Evolutionary conservation across 2,329 filamentous ascomycete species (phyloP).

Genomic region (Thielaviopsis musarum): DNA sequence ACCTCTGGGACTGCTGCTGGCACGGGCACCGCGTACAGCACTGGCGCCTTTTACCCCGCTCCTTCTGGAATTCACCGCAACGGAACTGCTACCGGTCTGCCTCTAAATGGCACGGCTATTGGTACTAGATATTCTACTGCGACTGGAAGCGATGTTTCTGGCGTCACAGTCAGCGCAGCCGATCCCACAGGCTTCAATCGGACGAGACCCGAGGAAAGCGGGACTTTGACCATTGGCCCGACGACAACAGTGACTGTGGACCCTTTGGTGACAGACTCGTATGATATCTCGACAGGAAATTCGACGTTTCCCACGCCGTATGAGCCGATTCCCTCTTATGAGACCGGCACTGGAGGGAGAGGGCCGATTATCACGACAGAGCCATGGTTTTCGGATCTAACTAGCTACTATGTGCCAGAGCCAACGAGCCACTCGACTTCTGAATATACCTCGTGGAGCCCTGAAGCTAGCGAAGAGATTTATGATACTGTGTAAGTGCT

Average conservation of each 20-base stretch:
- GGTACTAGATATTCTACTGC: not conserved
- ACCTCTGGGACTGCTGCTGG: not conserved
- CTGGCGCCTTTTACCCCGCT: not conserved
- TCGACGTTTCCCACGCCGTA: constrained; percentile 2
- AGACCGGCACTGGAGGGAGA: not conserved
- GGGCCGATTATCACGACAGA: not conserved
- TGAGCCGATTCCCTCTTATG: not conserved
- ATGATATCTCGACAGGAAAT: not conserved
- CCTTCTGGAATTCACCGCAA: not conserved
- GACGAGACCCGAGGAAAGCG: not conserved
- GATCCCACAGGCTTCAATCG: constrained; percentile 5
- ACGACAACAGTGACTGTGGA: not conserved
- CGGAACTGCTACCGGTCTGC: not conserved
- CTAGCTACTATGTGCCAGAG: not conserved
- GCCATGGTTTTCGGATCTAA: not conserved
- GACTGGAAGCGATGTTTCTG: not conserved
- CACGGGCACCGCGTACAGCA: not conserved
- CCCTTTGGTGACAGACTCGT: not conserved
- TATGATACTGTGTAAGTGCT: constrained; percentile 2
- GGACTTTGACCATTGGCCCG: not conserved
- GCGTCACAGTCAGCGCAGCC: not conserved
- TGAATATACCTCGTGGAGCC: not conserved
- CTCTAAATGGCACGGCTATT: not conserved
- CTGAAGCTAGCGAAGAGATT: not conserved
- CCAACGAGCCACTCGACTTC: not conserved